A percentile compares a stretch with the other conserved stretches of the same genome.
These are phyloP conservation scores for Crucibulum laeve DNA, from an alignment of 768 basidiomycete species.

Conservation along the genomic window DNA sequence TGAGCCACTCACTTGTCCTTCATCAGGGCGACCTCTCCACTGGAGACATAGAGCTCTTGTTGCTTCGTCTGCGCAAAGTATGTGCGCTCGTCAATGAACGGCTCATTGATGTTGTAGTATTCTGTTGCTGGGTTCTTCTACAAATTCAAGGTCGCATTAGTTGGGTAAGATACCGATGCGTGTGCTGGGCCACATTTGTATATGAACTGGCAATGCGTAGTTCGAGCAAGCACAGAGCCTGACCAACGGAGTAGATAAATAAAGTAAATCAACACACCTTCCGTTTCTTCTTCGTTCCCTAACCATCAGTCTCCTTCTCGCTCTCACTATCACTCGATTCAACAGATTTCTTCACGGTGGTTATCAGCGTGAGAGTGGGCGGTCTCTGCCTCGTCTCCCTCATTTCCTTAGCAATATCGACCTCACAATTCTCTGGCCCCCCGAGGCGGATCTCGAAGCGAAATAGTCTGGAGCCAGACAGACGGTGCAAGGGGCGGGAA, in stretches of 20 bases:
- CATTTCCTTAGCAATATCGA: slow-evolving; percentile 55
- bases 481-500: slow-evolving; percentile 49
- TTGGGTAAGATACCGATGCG: background rate
- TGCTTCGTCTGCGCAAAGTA: slow-evolving; percentile 91
- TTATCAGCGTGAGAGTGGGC: slow-evolving; percentile 53
- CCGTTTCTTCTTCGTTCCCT: slow-evolving; percentile 26
- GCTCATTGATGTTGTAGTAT: slow-evolving; percentile 89
- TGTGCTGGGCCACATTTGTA: background rate
- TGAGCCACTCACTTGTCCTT: slow-evolving; percentile 56
- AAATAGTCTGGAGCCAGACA: slow-evolving; percentile 56
- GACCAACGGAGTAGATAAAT: no score
- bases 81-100: slow-evolving; percentile 94
- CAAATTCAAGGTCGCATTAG: slow-evolving; percentile 6
- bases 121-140: slow-evolving; percentile 55
- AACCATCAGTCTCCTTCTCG: slow-evolving; percentile 26
- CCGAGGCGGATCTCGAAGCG: slow-evolving; percentile 67
- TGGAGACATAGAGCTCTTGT: slow-evolving; percentile 88
- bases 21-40: slow-evolving; percentile 81
- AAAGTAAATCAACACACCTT: slow-evolving; percentile 15
- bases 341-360: slow-evolving; percentile 28
- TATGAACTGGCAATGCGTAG: background rate
- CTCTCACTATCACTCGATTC: slow-evolving; percentile 57
- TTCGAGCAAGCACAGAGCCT: no score
- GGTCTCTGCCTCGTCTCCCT: slow-evolving; percentile 64
- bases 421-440: slow-evolving; percentile 71